These are phyloP conservation scores for Trichosanthes truncata DNA, from an alignment of 306 rosid genomes.

Conservation along the genomic window DNA sequence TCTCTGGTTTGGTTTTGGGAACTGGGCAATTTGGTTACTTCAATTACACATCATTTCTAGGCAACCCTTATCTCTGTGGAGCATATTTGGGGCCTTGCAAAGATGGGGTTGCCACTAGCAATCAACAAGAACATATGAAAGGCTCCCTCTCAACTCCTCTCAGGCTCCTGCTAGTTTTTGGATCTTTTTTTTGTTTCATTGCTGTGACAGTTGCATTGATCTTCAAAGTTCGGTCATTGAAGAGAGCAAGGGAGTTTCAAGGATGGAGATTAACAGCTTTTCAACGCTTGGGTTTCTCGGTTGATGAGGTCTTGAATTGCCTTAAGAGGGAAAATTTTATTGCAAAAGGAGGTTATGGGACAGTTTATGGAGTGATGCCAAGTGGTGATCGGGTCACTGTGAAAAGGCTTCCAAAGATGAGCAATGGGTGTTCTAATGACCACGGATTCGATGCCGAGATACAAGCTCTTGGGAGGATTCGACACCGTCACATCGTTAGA, in stretches of 20 bases:
- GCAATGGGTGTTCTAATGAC: slow-evolving; percentile 71
- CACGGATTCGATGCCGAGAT: slow-evolving; percentile 89
- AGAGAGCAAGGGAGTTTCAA: slow-evolving; percentile 64
- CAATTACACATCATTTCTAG: slow-evolving; percentile 80
- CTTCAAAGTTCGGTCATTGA: slow-evolving; percentile 64
- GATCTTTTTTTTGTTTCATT: neutral
- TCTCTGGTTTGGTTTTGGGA: slow-evolving; percentile 89
- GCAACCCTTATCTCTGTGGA: slow-evolving; percentile 75
- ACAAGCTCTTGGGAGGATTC: slow-evolving; percentile 78
- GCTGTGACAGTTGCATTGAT: slow-evolving; percentile 47
- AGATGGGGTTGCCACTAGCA: slow-evolving; percentile 26
- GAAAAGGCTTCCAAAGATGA: slow-evolving; percentile 82
- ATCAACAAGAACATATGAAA: slow-evolving; percentile 39
- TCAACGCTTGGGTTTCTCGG: slow-evolving; percentile 83
- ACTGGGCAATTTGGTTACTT: slow-evolving; percentile 92
- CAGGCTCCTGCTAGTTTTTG: slow-evolving; percentile 17
- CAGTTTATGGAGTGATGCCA: slow-evolving; percentile 74
- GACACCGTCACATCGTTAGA: slow-evolving; percentile 85
- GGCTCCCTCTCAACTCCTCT: slow-evolving; percentile 28
- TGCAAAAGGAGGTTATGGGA: slow-evolving; percentile 92
- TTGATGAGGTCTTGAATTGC: slow-evolving; percentile 71
- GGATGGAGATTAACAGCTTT: slow-evolving; percentile 85
- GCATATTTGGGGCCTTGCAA: slow-evolving; percentile 84
- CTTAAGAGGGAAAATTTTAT: slow-evolving; percentile 73
- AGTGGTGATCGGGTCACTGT: slow-evolving; percentile 73